Evolutionary conservation across 2,329 filamentous ascomycete species (phyloP), one percentile per base, ranked within the genome.

Genomic region (Colletotrichum karsti): DNA sequence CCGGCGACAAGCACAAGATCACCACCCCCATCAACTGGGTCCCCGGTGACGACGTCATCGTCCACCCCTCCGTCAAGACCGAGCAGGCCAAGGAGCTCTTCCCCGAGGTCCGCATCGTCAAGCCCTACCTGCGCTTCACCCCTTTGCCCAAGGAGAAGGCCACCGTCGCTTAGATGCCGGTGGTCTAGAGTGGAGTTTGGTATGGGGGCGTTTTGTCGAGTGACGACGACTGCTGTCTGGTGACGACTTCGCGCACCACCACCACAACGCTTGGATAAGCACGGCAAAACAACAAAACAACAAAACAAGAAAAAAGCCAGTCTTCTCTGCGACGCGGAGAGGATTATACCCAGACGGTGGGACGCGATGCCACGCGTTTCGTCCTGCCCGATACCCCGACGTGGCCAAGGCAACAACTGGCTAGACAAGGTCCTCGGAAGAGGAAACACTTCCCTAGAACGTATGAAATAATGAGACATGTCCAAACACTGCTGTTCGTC

Each of bases 1-100:
- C 90, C 46, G 93, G 92, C 67, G 95, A 97, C 84, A 94, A 93
- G 88, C 90, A 95, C 88, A 92, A 92, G 75, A 84, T 97, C 77
- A 94, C 92, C 72, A 96, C 93, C 63, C 94, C 94, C 55, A 95
- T 97, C 82, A 92, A 97, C 86, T 97, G 94, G 94, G 85, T 91
- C 41, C 90, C 90, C 48, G 94, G 94, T 61, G 92, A 97, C 76
- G 94, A 98, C 79, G 95, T 97, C 73, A 97, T 98, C 77, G 93
- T 98, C 71, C 93, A 94, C 77, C 93, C 94, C 51, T 86, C 85
- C 69, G 90, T 97, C 78, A 92, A 89, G 79, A 94, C 93, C 70
- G 92, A 93, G 80, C 91, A 96, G 83, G 95, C 94, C 77, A 91
- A 91, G 87, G 90, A 92, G 83, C 90, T 97, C 77, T 97, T 97